Evolutionary conservation across 768 basidiomycete species (phyloP).

Genomic region (Tricholoma sp.): DNA sequence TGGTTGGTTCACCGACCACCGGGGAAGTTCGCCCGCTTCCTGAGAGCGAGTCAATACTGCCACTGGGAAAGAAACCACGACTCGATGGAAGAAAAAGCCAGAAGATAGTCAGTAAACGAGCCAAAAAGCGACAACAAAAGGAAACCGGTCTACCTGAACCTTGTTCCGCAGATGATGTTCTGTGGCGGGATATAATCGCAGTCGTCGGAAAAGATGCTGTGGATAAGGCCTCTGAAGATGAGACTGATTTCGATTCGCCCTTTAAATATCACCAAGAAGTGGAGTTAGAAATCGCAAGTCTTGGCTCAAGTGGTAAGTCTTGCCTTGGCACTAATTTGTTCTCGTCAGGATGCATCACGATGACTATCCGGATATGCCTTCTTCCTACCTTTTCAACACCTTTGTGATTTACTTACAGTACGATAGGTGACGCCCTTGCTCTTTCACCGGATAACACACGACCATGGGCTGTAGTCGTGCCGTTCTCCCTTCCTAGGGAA

Average conservation of each 20-base stretch:
- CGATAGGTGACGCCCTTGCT: conserved; percentile 64
- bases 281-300: conserved; percentile 56
- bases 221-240: conserved; percentile 40
- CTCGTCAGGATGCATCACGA: not conserved
- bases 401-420: conserved; percentile 2
- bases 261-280: conserved; percentile 58
- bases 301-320: conserved; percentile 59
- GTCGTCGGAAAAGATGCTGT: conserved; percentile 62
- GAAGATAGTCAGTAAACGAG: conserved; percentile 23
- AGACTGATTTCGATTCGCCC: conserved; percentile 53
- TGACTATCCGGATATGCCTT: not conserved
- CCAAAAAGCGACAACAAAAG: conserved; percentile 30
- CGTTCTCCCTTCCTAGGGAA: conserved; percentile 84
- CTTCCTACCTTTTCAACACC: not conserved
- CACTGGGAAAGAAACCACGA: conserved; percentile 24
- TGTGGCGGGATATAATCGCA: conserved; percentile 63
- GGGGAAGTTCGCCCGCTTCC: conserved; percentile 17
- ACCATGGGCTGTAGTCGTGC: conserved; percentile 80
- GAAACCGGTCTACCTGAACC: conserved; percentile 47
- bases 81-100: conserved; percentile 10
- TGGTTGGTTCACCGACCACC: conserved; percentile 12
- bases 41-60: conserved; percentile 15
- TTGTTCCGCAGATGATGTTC: conserved; percentile 69
- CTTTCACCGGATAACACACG: conserved; percentile 38
- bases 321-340: not conserved